Evolutionary conservation across 2,329 filamentous ascomycete genomes (phyloP).

Genomic region (Fusarium piperis): DNA sequence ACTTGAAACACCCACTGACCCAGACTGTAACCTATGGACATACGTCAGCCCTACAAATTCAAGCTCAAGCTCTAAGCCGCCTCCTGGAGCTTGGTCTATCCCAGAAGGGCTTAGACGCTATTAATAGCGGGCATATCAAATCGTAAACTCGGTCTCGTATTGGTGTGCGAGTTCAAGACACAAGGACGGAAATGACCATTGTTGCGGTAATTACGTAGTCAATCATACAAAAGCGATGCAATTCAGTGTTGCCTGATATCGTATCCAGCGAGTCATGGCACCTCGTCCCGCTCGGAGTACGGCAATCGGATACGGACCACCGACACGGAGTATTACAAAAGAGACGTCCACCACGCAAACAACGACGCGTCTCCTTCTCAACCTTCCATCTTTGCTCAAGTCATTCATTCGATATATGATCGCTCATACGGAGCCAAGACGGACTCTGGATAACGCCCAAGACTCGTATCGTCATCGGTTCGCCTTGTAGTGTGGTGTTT

Average conservation of each 20-base stretch:
- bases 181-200: background rate
- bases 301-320: background rate
- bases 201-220: background rate
- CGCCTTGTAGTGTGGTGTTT: background rate
- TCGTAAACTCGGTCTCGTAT: background rate
- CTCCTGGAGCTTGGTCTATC: background rate
- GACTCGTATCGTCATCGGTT: background rate
- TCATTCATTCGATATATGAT: background rate
- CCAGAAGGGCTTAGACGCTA: background rate
- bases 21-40: background rate
- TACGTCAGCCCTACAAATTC: constrained; percentile 1
- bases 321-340: background rate
- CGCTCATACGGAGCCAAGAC: background rate
- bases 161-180: background rate
- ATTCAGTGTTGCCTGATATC: background rate
- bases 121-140: background rate
- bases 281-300: background rate
- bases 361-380: background rate
- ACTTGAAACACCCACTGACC: background rate
- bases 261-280: background rate
- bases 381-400: background rate
- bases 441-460: background rate
- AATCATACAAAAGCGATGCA: background rate
- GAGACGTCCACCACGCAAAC: background rate
- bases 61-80: background rate